These are phyloP conservation scores for Fragosphaeria purpurea DNA, from an alignment of 2,329 filamentous ascomycete species.

Conservation along the genomic window DNA sequence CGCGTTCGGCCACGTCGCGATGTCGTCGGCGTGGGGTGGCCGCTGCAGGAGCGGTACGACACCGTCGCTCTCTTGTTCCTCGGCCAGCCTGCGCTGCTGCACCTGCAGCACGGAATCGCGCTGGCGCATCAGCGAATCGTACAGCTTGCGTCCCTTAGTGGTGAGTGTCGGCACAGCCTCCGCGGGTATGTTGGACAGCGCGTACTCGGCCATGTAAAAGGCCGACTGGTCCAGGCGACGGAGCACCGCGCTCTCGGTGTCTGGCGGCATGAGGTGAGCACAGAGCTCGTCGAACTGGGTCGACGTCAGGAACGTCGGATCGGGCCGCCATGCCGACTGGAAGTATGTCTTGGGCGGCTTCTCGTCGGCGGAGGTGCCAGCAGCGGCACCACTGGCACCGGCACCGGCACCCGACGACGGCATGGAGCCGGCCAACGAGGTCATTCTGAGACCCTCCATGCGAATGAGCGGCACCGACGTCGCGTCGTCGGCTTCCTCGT, in stretches of 20 bases:
- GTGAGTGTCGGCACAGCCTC: conserved; percentile 1
- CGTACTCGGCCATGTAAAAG: conserved; percentile 13
- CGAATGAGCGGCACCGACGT: conserved; percentile 7
- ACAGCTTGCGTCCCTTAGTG: conserved; percentile 11
- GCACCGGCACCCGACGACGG: background rate
- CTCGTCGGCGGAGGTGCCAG: background rate
- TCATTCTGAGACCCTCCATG: conserved; percentile 14
- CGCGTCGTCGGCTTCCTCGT: background rate
- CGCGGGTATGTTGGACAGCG: conserved; percentile 2
- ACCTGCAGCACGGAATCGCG: conserved; percentile 8
- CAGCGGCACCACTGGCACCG: background rate
- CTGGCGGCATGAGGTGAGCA: conserved; percentile 8
- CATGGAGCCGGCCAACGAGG: conserved; percentile 11
- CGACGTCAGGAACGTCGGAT: conserved; percentile 8
- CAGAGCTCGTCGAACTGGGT: conserved; percentile 9
- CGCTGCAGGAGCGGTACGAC: too few relatives aligned
- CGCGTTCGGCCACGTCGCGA: conserved; percentile 10
- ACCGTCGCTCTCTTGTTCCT: background rate
- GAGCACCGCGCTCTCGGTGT: conserved; percentile 6
- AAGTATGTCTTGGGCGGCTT: conserved; percentile 12
- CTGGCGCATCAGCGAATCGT: conserved; percentile 6
- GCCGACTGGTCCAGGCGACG: conserved; percentile 10
- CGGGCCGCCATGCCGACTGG: conserved; percentile 9
- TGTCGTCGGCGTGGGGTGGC: conserved; percentile 4
- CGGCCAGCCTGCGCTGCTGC: background rate